Conservation (phyloP, 306 rosid genomes). For the Casuarina cunninghamiana region DNA sequence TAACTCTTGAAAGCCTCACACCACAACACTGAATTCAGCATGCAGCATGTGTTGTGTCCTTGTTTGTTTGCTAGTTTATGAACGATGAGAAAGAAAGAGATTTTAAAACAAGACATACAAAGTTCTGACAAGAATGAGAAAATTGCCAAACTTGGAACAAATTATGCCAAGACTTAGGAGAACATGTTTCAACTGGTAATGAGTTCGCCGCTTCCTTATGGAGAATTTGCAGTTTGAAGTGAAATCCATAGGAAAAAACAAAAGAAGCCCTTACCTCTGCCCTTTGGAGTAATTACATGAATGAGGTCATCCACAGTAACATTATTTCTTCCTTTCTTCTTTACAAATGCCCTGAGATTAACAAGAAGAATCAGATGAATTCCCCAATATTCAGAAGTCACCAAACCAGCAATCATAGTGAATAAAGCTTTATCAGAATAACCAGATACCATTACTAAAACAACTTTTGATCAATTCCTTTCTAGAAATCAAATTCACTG, state of each 20-base stretch:
- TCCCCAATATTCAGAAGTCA: constrained; percentile 10
- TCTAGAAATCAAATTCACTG: not conserved
- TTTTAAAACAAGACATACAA: not conserved
- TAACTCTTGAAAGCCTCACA: not conserved
- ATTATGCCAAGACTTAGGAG: not conserved
- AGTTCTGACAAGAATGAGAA: not conserved
- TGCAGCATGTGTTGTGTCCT: not conserved
- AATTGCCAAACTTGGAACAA: not conserved
- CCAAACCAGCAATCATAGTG: not conserved
- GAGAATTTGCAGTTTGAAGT: constrained; percentile 1
- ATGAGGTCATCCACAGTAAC: constrained; percentile 85
- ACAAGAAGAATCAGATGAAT: constrained; percentile 11
- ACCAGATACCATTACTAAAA: constrained; percentile 13
- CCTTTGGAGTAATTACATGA: constrained; percentile 84
- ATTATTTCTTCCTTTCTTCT: constrained; percentile 84
- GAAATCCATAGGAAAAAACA: constrained; percentile 4
- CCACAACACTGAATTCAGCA: not conserved
- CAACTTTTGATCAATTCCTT: not conserved
- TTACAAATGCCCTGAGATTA: constrained; percentile 57
- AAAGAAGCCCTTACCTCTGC: constrained; percentile 56
- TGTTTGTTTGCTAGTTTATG: not conserved
- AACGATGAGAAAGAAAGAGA: not conserved
- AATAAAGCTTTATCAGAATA: not conserved
- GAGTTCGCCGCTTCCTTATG: not conserved
- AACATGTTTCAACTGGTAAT: not conserved